Base-by-base conservation (phyloP, 2,329 filamentous ascomycete species). In the Fusarium odoratissimum region DNA sequence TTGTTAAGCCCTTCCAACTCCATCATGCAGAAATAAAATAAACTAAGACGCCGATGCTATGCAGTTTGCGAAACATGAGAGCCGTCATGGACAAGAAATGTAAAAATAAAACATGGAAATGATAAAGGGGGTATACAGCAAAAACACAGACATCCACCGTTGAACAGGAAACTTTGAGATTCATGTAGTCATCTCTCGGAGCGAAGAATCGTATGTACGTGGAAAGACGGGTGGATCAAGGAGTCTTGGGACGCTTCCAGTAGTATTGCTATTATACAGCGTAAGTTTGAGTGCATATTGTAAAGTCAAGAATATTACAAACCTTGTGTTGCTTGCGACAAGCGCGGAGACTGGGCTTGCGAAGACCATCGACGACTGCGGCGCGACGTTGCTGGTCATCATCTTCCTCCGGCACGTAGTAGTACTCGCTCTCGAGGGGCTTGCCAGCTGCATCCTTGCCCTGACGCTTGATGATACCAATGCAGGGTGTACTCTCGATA, bases 321-420 rank as follows among this genome's bases (percentile, higher is more conserved):
- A 98, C 95, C 93, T 98, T 98, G 83, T 99, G 96, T 80, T 96
- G 94, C 84, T 98, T 98, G 78, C 96, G 90, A 79, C 96, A 98
- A 79, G 91, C 92, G 74, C 96, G 89, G 78, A 99, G 84, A 76
- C 94, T 96, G 46, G 95, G 95, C 83, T 97, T 97, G 62, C 94
- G 89, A 80, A 98, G 85, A 59, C 94, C 93, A 74, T 95, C 91
- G 3, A 95, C 94, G 19, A 98, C 94, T 28, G 95, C 93, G 60
- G 94, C 89, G 57, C 93, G 90, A 67, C 95, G 90, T 79, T 92
- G 90, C 71, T 91, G 88, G 79, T 98, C 95, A 5, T 88, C 86
- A 79, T 99, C 96, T 78, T 91, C 88, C 81, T 98, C 95, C 0
- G 95, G 93, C 12, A 98, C 87, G 79, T 99, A 99, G 83, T 98